These are phyloP conservation scores for Tetrahymena elliotti DNA, from an alignment of 73 alveolate genomes.

Conservation along the genomic window DNA sequence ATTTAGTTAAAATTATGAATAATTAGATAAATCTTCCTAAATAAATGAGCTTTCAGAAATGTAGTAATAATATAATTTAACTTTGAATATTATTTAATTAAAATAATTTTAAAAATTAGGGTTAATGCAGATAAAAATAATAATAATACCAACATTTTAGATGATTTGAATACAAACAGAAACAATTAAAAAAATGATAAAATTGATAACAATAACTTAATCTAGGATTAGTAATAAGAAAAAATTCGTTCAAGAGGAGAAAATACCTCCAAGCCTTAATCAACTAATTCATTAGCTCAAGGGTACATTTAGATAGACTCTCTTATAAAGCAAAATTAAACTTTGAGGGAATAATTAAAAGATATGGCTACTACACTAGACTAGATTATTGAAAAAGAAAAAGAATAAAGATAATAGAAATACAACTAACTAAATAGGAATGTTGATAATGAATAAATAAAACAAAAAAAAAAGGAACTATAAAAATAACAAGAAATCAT, in stretches of 20 bases:
- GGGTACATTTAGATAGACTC: not conserved
- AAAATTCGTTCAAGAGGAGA: not conserved
- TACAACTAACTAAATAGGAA: not conserved
- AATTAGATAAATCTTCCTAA: not conserved
- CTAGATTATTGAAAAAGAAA: not conserved
- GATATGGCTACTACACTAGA: not conserved
- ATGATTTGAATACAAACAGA: not conserved
- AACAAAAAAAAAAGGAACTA: not conserved
- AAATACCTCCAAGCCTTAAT: not conserved
- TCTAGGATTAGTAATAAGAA: not conserved
- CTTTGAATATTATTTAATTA: not conserved
- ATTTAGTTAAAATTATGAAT: not conserved
- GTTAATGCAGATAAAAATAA: not conserved
- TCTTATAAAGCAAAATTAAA: not conserved
- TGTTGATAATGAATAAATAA: not conserved
- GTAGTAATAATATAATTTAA: not conserved
- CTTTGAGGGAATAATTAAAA: not conserved
- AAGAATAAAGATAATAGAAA: not conserved
- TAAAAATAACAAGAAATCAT: not conserved
- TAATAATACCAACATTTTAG: not conserved
- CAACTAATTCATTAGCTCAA: not conserved
- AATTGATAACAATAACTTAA: not conserved
- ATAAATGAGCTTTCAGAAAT: not conserved
- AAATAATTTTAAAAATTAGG: not conserved
- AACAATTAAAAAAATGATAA: not conserved